These are phyloP conservation scores for Sphaerulina musiva DNA, from an alignment of 2,329 filamentous ascomycete genomes.

Conservation along the genomic window DNA sequence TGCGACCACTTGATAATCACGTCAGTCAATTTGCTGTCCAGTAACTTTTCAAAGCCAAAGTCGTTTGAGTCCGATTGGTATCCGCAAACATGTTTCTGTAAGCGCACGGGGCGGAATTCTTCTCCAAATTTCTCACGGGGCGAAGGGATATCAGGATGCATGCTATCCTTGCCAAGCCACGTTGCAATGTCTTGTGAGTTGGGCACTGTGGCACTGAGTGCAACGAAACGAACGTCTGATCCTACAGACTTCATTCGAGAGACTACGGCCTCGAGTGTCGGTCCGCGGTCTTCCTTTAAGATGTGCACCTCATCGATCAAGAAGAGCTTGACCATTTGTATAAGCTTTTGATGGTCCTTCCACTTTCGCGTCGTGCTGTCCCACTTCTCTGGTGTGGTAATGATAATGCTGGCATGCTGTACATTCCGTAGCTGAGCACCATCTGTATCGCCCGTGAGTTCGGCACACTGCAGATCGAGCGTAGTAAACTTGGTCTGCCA, in stretches of 20 bases:
- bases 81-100: constrained; percentile 71
- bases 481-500: constrained; percentile 69
- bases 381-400: constrained; percentile 88
- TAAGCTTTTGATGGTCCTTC: constrained; percentile 69
- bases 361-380: constrained; percentile 83
- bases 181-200: constrained; percentile 73
- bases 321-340: constrained; percentile 70
- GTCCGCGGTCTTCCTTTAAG: constrained; percentile 69
- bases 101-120: constrained; percentile 69
- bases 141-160: constrained; percentile 57
- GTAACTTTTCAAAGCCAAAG: constrained; percentile 66
- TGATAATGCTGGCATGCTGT: constrained; percentile 69
- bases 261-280: constrained; percentile 75
- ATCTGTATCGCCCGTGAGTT: constrained; percentile 77
- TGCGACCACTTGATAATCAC: constrained; percentile 61
- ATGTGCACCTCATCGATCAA: constrained; percentile 87
- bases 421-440: constrained; percentile 59
- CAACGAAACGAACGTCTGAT: constrained; percentile 69
- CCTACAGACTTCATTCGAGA: constrained; percentile 80
- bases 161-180: constrained; percentile 66
- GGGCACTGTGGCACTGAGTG: constrained; percentile 75
- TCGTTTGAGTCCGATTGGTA: constrained; percentile 61
- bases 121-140: constrained; percentile 66
- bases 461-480: constrained; percentile 62
- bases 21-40: constrained; percentile 59